These are phyloP conservation scores for Fragaria ananassa DNA, from an alignment of 306 rosid species.

Conservation along the genomic window DNA sequence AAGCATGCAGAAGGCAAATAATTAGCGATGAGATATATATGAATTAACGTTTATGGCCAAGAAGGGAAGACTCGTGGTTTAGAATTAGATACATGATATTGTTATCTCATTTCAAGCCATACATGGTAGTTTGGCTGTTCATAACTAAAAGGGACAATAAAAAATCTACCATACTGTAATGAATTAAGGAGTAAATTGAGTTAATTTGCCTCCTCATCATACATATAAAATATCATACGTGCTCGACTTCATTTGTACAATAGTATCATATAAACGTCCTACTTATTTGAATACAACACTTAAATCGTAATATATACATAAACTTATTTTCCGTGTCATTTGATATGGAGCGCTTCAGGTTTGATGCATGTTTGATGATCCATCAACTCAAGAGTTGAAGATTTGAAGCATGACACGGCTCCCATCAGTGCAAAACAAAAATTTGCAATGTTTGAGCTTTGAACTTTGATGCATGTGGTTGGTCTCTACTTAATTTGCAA, in stretches of 20 bases:
- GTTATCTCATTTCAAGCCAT: background rate
- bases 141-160: background rate
- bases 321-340: background rate
- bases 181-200: background rate
- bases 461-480: background rate
- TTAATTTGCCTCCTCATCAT: too few species aligned
- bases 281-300: background rate
- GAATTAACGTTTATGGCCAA: slow-evolving; percentile 6
- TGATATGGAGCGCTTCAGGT: too few species aligned
- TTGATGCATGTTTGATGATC: too few species aligned
- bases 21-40: background rate
- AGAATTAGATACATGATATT: background rate
- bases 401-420: background rate
- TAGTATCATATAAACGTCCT: background rate
- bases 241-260: background rate
- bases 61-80: background rate
- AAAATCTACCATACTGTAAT: background rate
- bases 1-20: background rate
- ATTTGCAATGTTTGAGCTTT: background rate
- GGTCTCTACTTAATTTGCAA: background rate
- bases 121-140: background rate
- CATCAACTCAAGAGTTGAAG: too few species aligned
- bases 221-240: too few species aligned
- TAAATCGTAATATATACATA: too few species aligned
- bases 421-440: too few species aligned